Conservation (phyloP, 106 monocot species). For the Phalaenopsis aphrodite region DNA sequence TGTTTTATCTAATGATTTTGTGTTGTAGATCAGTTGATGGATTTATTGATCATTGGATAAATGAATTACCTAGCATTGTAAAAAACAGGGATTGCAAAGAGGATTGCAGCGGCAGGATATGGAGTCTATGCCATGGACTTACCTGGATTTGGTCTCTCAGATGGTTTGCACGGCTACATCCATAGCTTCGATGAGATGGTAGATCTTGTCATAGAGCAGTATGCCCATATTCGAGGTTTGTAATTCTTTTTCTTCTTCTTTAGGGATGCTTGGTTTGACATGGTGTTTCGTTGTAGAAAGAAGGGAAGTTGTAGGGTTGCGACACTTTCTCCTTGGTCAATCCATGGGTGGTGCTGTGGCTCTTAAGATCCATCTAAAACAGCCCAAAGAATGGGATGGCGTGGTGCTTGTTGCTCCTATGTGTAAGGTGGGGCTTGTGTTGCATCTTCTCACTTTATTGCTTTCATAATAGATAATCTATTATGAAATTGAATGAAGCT, state of each 20-base stretch:
- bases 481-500: slow-evolving; percentile 1
- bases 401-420: slow-evolving; percentile 90
- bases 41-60: neutral
- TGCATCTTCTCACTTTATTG: neutral
- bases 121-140: slow-evolving; percentile 93
- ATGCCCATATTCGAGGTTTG: slow-evolving; percentile 56
- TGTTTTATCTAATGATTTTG: neutral
- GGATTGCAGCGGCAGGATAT: slow-evolving; percentile 78
- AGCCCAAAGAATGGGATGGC: slow-evolving; percentile 76
- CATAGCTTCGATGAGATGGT: slow-evolving; percentile 87
- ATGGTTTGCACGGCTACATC: slow-evolving; percentile 90
- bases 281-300: slow-evolving; percentile 24
- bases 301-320: slow-evolving; percentile 45
- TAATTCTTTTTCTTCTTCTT: neutral
- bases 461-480: neutral
- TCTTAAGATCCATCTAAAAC: slow-evolving; percentile 77
- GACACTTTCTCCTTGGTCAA: slow-evolving; percentile 78
- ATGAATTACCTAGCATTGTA: neutral
- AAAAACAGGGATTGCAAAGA: slow-evolving; percentile 73
- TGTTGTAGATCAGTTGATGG: neutral
- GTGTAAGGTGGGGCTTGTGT: slow-evolving; percentile 67
- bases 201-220: slow-evolving; percentile 84
- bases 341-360: slow-evolving; percentile 99
- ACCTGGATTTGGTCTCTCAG: slow-evolving; percentile 83
- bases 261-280: neutral